A percentile compares a stretch with the other conserved stretches of the same genome.
phyloP scores from a whole-genome alignment of 164 flowering plant genomes.

The Chimonanthus salicifolius region DNA sequence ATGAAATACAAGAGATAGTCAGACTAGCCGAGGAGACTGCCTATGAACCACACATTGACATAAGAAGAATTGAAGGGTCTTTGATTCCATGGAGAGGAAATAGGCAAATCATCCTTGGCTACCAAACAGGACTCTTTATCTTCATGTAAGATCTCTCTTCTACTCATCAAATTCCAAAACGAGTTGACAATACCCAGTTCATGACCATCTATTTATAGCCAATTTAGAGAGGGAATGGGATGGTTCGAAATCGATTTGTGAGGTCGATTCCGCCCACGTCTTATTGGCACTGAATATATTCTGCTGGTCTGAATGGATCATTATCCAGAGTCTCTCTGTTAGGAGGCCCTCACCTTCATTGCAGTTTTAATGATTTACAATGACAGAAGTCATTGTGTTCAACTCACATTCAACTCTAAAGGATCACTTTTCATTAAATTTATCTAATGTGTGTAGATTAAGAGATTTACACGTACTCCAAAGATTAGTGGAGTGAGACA shows the following conservation, averaged over 20 bases:
- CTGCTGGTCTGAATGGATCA: too few species aligned
- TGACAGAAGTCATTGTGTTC: too few species aligned
- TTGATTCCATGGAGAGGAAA: slow-evolving; percentile 5
- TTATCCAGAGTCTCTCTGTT: too few species aligned
- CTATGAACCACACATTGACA: slow-evolving; percentile 18
- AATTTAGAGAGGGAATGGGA: background rate
- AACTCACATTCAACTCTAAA: too few species aligned
- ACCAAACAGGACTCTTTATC: slow-evolving; percentile 39
- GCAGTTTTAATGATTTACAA: too few species aligned
- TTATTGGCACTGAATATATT: too few species aligned
- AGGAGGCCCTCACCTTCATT: background rate
- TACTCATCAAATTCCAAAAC: slow-evolving; percentile 1
- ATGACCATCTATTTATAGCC: slow-evolving; percentile 14
- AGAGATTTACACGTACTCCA: too few species aligned
- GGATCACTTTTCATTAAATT: too few species aligned
- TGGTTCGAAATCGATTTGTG: background rate
- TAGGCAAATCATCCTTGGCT: slow-evolving; percentile 71
- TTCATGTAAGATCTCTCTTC: slow-evolving; percentile 48
- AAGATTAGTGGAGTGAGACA: too few species aligned
- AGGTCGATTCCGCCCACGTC: too few species aligned
- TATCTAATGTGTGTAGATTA: too few species aligned
- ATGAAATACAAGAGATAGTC: slow-evolving; percentile 47
- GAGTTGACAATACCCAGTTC: background rate
- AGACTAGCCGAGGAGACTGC: slow-evolving; percentile 47
- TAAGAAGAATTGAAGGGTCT: background rate